Conservation (phyloP, 768 basidiomycete species). For the Termitomyces sp. region DNA sequence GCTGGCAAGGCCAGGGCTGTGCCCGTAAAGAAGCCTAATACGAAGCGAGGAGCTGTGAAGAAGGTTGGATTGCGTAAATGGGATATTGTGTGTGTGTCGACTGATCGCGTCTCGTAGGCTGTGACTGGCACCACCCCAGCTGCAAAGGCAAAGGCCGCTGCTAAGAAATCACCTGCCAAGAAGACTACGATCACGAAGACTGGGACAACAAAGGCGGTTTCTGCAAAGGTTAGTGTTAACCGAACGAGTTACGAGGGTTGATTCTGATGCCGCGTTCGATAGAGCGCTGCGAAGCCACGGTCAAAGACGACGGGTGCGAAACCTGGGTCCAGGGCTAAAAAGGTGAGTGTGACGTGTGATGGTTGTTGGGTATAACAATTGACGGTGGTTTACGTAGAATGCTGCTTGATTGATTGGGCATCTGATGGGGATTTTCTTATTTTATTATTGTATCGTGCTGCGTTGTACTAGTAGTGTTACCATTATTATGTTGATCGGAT, state of each 20-base stretch:
- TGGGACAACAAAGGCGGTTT: constrained; percentile 19
- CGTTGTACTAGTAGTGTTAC: constrained; percentile 18
- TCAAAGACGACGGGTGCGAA: constrained; percentile 20
- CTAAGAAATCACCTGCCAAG: constrained; percentile 9
- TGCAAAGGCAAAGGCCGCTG: constrained; percentile 9
- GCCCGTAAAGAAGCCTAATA: constrained; percentile 27
- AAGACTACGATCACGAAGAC: constrained; percentile 17
- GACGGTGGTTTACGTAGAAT: constrained; percentile 11
- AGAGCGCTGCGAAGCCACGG: constrained; percentile 26
- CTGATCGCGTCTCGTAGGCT: neutral
- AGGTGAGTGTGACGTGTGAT: constrained; percentile 15
- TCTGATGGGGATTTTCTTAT: constrained; percentile 12
- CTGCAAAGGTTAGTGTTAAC: constrained; percentile 26
- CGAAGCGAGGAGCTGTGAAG: constrained; percentile 14
- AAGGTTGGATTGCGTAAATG: neutral
- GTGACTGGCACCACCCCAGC: neutral
- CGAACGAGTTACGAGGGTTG: neutral
- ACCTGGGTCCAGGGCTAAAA: constrained; percentile 24
- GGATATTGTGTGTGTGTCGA: no score
- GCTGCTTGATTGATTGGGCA: constrained; percentile 14
- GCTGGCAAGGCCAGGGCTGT: constrained; percentile 28
- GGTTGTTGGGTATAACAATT: neutral
- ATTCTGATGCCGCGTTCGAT: neutral
- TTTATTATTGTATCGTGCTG: constrained; percentile 15
- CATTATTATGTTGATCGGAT: constrained; percentile 7